These are phyloP conservation scores for Venturia carpophila DNA, from an alignment of 2,329 filamentous ascomycete genomes.

Conservation along the genomic window DNA sequence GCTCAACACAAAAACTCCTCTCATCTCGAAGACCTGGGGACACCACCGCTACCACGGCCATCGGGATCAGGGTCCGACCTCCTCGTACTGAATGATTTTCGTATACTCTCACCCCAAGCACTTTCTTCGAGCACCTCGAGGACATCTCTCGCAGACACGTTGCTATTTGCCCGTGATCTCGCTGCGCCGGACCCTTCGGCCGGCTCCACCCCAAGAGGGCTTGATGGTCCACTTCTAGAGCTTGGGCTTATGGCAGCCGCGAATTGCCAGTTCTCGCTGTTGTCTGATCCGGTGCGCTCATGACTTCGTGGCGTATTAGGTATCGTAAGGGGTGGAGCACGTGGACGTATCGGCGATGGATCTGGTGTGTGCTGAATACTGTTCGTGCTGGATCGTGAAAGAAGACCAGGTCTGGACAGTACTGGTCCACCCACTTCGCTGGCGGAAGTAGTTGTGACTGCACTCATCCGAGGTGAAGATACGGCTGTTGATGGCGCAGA, in stretches of 20 bases:
- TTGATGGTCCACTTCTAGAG: constrained; percentile 1
- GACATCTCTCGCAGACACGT: constrained; percentile 67
- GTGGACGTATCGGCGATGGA: constrained; percentile 11
- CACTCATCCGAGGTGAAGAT: constrained; percentile 13
- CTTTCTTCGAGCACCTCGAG: constrained; percentile 81
- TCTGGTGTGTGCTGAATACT: constrained; percentile 19
- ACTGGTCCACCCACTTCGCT: background rate
- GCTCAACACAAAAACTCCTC: background rate
- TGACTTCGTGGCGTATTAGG: background rate
- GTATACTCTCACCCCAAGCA: constrained; percentile 87
- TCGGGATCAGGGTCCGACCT: constrained; percentile 7
- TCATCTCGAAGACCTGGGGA: background rate
- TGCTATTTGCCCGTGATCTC: constrained; percentile 57
- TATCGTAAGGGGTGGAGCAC: background rate
- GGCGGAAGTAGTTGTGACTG: constrained; percentile 13
- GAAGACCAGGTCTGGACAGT: background rate
- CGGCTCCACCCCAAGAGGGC: constrained; percentile 7
- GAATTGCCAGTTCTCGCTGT: constrained; percentile 15
- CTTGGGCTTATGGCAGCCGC: constrained; percentile 12
- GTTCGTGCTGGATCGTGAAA: constrained; percentile 9
- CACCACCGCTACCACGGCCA: background rate
- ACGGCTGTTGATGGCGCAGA: constrained; percentile 10
- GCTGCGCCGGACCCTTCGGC: background rate
- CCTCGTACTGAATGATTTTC: constrained; percentile 68
- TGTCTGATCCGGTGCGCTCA: background rate